Percentiles rank a stretch among this genome's conserved stretches.
These are phyloP conservation scores for Catharanthus roseus DNA, from an alignment of 257 asterid genomes.

Conservation along the genomic window DNA sequence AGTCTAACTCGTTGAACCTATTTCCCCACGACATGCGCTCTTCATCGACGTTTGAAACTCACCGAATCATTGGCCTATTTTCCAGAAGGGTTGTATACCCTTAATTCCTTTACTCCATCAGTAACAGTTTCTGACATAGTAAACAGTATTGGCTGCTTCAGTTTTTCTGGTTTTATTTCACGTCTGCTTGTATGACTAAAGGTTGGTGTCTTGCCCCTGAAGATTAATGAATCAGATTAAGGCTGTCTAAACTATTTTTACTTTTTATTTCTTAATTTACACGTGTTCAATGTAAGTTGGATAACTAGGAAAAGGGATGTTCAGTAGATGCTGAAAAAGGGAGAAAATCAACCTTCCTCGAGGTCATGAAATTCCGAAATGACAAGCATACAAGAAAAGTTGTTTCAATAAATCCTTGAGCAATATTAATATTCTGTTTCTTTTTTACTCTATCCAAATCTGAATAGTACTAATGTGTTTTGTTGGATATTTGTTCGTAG, in stretches of 20 bases:
- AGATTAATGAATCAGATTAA: conserved; percentile 5
- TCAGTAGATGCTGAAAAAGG: neutral
- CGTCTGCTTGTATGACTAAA: conserved; percentile 17
- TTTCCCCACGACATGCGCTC: conserved; percentile 28
- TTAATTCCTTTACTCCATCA: conserved; percentile 27
- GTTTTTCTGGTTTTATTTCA: conserved; percentile 25
- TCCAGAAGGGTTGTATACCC: conserved; percentile 30
- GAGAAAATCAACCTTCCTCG: neutral
- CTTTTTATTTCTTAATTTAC: neutral
- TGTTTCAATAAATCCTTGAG: neutral
- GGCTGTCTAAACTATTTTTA: conserved; percentile 7
- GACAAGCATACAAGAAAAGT: neutral
- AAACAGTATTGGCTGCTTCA: conserved; percentile 26
- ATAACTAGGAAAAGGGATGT: neutral
- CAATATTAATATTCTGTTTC: neutral
- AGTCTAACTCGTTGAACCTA: conserved; percentile 31
- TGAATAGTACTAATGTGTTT: neutral
- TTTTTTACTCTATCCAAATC: neutral
- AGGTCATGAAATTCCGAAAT: neutral
- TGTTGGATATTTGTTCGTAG: neutral
- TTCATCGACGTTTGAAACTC: conserved; percentile 30
- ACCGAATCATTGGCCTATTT: conserved; percentile 22
- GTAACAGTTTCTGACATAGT: conserved; percentile 28
- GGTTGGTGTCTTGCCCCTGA: conserved; percentile 24
- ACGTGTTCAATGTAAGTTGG: neutral